Conservation (phyloP, 345 rosid genomes). For the Orychophragmus violaceus region DNA sequence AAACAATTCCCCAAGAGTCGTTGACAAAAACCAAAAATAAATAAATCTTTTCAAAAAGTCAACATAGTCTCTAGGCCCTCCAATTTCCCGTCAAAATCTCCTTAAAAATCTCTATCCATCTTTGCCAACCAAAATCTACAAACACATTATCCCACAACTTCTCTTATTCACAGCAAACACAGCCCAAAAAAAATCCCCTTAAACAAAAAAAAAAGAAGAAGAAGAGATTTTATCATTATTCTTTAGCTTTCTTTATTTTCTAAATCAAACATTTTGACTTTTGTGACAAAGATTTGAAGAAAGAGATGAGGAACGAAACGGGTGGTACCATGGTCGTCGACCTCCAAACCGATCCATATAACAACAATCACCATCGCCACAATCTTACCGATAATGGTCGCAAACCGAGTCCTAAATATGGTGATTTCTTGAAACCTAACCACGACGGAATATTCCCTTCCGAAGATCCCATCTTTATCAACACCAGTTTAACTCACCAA, state of each 20-base stretch:
- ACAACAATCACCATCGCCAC: conserved; percentile 3
- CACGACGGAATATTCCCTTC: conserved; percentile 29
- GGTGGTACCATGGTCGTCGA: conserved; percentile 32
- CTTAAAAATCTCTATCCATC: conserved; percentile 14
- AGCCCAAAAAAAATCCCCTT: neutral
- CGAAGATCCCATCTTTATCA: conserved; percentile 9
- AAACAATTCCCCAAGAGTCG: conserved; percentile 21
- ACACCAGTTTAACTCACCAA: conserved; percentile 10
- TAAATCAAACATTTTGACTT: conserved; percentile 21
- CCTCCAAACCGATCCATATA: conserved; percentile 25
- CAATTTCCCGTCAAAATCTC: conserved; percentile 17
- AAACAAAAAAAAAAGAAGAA: neutral
- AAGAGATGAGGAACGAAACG: conserved; percentile 25
- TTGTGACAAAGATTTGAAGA: conserved; percentile 1
- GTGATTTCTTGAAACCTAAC: conserved; percentile 43
- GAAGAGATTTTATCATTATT: conserved; percentile 6
- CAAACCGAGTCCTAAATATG: conserved; percentile 41
- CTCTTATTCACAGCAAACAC: conserved; percentile 18
- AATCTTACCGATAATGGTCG: neutral
- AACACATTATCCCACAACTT: conserved; percentile 8
- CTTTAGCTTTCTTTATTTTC: neutral
- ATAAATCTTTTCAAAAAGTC: conserved; percentile 7
- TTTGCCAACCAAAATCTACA: conserved; percentile 22
- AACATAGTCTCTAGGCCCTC: conserved; percentile 8
- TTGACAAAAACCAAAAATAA: conserved; percentile 6